These are phyloP conservation scores for Turnera subulata DNA, from an alignment of 345 rosid species.

Conservation along the genomic window DNA sequence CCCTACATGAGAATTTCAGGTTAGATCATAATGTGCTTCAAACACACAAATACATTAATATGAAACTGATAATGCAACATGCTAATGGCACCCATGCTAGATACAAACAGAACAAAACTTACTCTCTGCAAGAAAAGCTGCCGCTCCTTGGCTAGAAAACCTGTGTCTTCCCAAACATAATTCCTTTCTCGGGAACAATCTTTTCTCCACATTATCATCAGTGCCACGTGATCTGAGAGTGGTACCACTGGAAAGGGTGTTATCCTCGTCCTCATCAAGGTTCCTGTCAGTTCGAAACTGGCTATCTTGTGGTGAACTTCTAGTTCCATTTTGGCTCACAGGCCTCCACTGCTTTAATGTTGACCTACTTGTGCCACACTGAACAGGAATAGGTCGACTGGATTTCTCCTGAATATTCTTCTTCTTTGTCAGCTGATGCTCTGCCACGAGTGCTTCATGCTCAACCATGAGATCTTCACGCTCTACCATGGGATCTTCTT, in stretches of 20 bases:
- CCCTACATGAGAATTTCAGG: conserved; percentile 46
- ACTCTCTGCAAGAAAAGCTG: conserved; percentile 76
- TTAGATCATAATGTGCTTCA: too few relatives aligned
- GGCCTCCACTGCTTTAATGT: conserved; percentile 45
- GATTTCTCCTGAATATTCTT: conserved; percentile 35
- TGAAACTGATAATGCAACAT: conserved; percentile 4
- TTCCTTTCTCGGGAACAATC: conserved; percentile 11
- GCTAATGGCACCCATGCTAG: background rate
- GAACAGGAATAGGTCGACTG: conserved; percentile 25
- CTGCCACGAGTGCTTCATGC: too few relatives aligned
- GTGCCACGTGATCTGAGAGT: conserved; percentile 10
- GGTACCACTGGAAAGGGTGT: conserved; percentile 14
- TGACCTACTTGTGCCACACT: conserved; percentile 20
- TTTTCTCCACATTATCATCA: conserved; percentile 8
- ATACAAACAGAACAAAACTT: conserved; percentile 24
- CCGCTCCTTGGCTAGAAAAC: conserved; percentile 56
- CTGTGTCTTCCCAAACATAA: conserved; percentile 30
- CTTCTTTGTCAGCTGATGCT: too few relatives aligned
- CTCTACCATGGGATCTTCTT: conserved; percentile 30
- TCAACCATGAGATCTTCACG: conserved; percentile 35
- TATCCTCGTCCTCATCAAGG: conserved; percentile 17
- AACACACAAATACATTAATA: background rate
- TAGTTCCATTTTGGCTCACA: conserved; percentile 35
- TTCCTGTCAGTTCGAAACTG: conserved; percentile 19
- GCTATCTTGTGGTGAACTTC: conserved; percentile 20